These are phyloP conservation scores for Boletus mariae DNA, from an alignment of 1,284 basidiomycete species.

Conservation along the genomic window DNA sequence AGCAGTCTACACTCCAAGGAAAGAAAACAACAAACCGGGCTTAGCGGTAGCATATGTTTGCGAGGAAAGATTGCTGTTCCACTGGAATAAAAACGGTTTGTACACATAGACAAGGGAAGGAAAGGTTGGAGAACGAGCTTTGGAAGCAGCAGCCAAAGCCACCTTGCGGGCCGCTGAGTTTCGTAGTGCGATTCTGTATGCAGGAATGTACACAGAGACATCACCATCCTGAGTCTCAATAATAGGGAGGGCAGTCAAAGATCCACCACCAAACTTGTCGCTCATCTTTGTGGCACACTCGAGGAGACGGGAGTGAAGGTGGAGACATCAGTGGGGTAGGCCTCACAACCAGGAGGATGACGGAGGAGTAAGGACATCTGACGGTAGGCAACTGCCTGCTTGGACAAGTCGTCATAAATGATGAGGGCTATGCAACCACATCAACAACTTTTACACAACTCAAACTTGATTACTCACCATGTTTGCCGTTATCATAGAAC, in stretches of 20 bases:
- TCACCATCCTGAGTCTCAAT: slow-evolving; percentile 99
- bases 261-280: slow-evolving; percentile 96
- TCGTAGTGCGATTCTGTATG: slow-evolving; percentile 82
- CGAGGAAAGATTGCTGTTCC: slow-evolving; percentile 48
- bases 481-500: slow-evolving; percentile 99
- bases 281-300: slow-evolving; percentile 99
- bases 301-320: slow-evolving; percentile 99
- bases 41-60: slow-evolving; percentile 97
- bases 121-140: slow-evolving; percentile 42
- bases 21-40: slow-evolving; percentile 65
- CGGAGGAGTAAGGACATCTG: slow-evolving; percentile 99
- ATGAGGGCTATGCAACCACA: slow-evolving; percentile 69
- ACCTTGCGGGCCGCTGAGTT: slow-evolving; percentile 70
- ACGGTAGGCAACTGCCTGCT: slow-evolving; percentile 99
- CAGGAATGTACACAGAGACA: slow-evolving; percentile 96
- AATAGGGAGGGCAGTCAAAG: slow-evolving; percentile 96
- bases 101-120: slow-evolving; percentile 16
- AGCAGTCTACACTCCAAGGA: slow-evolving; percentile 2
- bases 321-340: slow-evolving; percentile 99
- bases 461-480: slow-evolving; percentile 47
- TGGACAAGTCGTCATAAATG: slow-evolving; percentile 99
- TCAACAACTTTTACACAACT: slow-evolving; percentile 8
- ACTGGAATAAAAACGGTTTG: slow-evolving; percentile 35
- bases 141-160: slow-evolving; percentile 61
- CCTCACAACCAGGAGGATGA: slow-evolving; percentile 99